phyloP scores from a whole-genome alignment of 306 rosid genomes.

The Calophaca sinica region DNA sequence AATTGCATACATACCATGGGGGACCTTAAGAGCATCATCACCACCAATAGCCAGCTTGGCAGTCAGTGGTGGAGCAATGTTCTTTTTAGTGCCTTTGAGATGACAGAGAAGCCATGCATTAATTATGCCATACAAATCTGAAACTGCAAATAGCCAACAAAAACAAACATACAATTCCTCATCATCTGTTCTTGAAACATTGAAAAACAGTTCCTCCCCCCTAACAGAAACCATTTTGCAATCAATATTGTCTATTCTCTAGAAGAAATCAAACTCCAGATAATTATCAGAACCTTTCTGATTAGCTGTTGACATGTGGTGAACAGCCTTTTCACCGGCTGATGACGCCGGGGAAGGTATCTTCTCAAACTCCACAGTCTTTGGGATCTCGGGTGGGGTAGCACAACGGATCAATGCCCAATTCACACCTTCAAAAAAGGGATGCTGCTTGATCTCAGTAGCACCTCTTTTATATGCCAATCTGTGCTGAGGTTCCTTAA shows the following conservation, averaged over 20 bases:
- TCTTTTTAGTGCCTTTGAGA: constrained; percentile 50
- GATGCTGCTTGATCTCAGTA: constrained; percentile 94
- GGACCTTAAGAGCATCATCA: constrained; percentile 29
- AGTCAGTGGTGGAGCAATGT: constrained; percentile 32
- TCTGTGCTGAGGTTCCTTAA: constrained; percentile 91
- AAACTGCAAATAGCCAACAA: constrained; percentile 63
- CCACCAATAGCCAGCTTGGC: constrained; percentile 34
- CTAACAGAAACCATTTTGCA: constrained; percentile 59
- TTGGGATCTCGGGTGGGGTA: constrained; percentile 97
- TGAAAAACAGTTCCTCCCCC: constrained; percentile 59
- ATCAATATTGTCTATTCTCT: constrained; percentile 56
- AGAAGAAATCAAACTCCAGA: constrained; percentile 98
- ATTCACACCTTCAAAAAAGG: constrained; percentile 96
- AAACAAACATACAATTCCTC: constrained; percentile 69
- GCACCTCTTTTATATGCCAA: constrained; percentile 94
- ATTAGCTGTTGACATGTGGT: constrained; percentile 61
- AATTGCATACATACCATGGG: constrained; percentile 37
- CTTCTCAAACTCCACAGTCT: constrained; percentile 81
- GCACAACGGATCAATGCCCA: constrained; percentile 99
- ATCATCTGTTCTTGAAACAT: constrained; percentile 60
- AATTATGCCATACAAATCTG: constrained; percentile 70
- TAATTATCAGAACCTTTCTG: constrained; percentile 84
- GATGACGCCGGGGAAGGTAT: constrained; percentile 77
- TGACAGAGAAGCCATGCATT: constrained; percentile 64
- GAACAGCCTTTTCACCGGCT: constrained; percentile 66